Evolutionary conservation across 2,329 filamentous ascomycete genomes (phyloP).

Genomic region (Akanthomyces muscarius): DNA sequence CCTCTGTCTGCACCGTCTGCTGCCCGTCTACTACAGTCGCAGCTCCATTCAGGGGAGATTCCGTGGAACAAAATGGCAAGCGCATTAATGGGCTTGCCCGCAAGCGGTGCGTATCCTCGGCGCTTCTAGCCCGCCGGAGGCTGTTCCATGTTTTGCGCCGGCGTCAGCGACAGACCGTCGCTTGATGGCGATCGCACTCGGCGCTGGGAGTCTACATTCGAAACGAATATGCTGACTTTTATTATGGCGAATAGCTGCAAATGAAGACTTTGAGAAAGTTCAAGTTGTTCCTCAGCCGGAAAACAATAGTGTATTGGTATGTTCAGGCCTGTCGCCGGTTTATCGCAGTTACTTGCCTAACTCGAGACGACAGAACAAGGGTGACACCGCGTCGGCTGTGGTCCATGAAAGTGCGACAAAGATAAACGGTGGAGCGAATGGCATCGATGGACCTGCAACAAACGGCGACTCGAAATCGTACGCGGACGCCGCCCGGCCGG

Average conservation of each 20-base stretch:
- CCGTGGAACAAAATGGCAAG: neutral
- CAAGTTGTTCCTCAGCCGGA: neutral
- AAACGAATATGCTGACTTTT: neutral
- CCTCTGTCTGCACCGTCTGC: neutral
- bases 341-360: neutral
- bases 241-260: neutral
- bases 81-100: conserved; percentile 5
- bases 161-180: neutral
- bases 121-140: neutral
- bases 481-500: neutral
- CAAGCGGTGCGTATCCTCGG: conserved; percentile 6
- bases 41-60: neutral
- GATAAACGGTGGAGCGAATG: neutral
- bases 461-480: conserved; percentile 9
- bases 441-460: neutral
- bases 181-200: too few relatives aligned
- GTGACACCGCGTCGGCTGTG: neutral
- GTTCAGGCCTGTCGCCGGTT: neutral
- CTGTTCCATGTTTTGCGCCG: neutral
- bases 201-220: neutral
- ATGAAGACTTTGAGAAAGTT: neutral
- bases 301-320: neutral
- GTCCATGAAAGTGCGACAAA: neutral
- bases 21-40: neutral
- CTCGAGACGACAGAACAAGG: neutral